A percentile compares a stretch with the other conserved stretches of the same genome.
Conservation (phyloP, 164 flowering plant species). For the Euptelea pleiosperma region DNA sequence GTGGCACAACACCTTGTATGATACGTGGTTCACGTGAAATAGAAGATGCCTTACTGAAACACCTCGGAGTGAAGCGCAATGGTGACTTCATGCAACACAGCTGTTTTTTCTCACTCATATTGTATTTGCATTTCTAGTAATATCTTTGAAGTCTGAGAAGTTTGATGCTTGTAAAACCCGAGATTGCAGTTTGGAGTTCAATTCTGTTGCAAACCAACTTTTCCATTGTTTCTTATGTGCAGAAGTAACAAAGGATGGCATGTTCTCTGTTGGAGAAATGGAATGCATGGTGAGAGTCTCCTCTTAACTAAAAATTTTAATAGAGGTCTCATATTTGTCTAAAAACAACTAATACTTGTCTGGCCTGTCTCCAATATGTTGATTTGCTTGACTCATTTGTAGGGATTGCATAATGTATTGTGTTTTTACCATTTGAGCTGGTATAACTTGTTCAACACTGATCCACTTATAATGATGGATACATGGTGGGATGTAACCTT, state of each 20-base stretch:
- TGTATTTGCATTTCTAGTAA: neutral
- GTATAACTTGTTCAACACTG: too few species aligned
- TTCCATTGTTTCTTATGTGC: conserved; percentile 26
- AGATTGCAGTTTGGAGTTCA: neutral
- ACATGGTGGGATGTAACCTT: conserved; percentile 2
- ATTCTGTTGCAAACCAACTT: neutral
- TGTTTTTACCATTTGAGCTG: neutral
- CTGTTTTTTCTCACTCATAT: neutral
- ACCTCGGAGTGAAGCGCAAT: conserved; percentile 95
- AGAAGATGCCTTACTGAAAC: conserved; percentile 84
- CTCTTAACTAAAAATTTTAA: too few species aligned
- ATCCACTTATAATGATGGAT: neutral
- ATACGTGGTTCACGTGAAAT: conserved; percentile 98
- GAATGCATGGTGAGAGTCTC: conserved; percentile 89
- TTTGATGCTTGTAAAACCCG: conserved; percentile 1
- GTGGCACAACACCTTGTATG: conserved; percentile 99
- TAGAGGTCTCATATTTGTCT: neutral
- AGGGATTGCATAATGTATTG: neutral
- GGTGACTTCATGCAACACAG: conserved; percentile 39
- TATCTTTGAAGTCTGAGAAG: neutral
- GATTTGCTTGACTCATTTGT: neutral
- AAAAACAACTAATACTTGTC: too few species aligned
- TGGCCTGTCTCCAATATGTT: neutral
- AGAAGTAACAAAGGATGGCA: conserved; percentile 97
- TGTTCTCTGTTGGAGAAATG: conserved; percentile 99